Evolutionary conservation across 176 grass and related monocot species (phyloP), one percentile per base, ranked within the genome.

Genomic region (Oryza brachyantha): DNA sequence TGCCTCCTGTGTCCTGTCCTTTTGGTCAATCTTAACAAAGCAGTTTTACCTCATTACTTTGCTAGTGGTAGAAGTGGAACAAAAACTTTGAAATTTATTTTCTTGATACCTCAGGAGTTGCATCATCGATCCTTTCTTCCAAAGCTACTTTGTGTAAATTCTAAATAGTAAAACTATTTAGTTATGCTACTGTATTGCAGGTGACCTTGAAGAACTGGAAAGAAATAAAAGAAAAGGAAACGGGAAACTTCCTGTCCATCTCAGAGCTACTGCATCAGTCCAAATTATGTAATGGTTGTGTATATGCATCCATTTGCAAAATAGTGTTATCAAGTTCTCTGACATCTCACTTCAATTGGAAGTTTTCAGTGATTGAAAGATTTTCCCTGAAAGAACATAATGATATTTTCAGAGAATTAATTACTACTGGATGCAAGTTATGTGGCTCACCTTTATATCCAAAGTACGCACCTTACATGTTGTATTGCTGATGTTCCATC

Each of bases 351-450:
- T 37, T 36, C n/a, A 86, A 91, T 28, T 54, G 68, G 3, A 24
- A 78, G 4, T 67, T 62, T 14, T 43, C 80, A 50, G 65, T 79
- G 6, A 75, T 74, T 39, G 79, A 93, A n/a, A 87, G 21, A 68
- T 46, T 64, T 61, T 43, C 75, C 63, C 62, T 79, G 70, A 79
- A 70, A 79, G 62, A 69, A 59, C 52, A 85, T 27, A 72, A 52
- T 76, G 75, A 87, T 46, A 85, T 80, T 64, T 68, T 61, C 16
- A 63, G 76, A 84, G 70, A 79, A 80, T 80, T 90, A 63, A 64
- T 93, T 78, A 66, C 66, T 62, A 42, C 58, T 7, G 91, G 91
- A 22, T 93, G 91, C 82, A 90, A 82, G 78, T 42, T 93, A 76
- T 90, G 91, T 79, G 87, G 81, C 76, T 85, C 34, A 21, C 72